A percentile compares a stretch with the other conserved stretches of the same genome.
Conservation (phyloP, 129 eudicot species). For the Tanacetum coccineum region DNA sequence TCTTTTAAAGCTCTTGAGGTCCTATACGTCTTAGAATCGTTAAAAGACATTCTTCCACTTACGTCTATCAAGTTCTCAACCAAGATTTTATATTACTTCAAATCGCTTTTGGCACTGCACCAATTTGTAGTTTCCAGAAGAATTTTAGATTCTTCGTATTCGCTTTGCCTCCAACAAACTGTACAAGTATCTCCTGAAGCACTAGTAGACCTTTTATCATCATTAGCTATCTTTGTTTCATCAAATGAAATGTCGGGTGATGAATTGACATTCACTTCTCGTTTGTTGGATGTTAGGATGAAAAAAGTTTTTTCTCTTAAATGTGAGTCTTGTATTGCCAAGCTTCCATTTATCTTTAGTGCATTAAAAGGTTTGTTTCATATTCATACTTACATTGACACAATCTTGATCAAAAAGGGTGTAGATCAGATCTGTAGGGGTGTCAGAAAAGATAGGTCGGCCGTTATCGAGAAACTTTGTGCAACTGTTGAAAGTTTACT, state of each 20-base stretch:
- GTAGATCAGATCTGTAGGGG: constrained; percentile 54
- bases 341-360: constrained; percentile 80
- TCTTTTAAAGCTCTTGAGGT: too few relatives aligned
- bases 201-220: too few relatives aligned
- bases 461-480: constrained; percentile 77
- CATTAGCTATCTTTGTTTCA: constrained; percentile 52
- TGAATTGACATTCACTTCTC: constrained; percentile 75
- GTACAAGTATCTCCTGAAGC: too few relatives aligned
- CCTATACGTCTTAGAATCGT: too few relatives aligned
- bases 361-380: too few relatives aligned
- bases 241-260: constrained; percentile 78
- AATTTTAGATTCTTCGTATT: too few relatives aligned
- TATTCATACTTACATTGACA: constrained; percentile 71
- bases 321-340: constrained; percentile 51
- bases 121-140: too few relatives aligned
- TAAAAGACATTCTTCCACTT: too few relatives aligned
- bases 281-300: constrained; percentile 81
- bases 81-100: too few relatives aligned
- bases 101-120: too few relatives aligned
- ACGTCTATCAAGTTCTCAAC: too few relatives aligned
- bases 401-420: constrained; percentile 72
- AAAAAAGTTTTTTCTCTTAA: constrained; percentile 57
- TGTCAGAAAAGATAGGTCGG: constrained; percentile 50
- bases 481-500: constrained; percentile 74
- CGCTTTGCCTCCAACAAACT: too few relatives aligned